Base-by-base conservation (phyloP, 306 rosid species). In the Vigna mungo region DNA sequence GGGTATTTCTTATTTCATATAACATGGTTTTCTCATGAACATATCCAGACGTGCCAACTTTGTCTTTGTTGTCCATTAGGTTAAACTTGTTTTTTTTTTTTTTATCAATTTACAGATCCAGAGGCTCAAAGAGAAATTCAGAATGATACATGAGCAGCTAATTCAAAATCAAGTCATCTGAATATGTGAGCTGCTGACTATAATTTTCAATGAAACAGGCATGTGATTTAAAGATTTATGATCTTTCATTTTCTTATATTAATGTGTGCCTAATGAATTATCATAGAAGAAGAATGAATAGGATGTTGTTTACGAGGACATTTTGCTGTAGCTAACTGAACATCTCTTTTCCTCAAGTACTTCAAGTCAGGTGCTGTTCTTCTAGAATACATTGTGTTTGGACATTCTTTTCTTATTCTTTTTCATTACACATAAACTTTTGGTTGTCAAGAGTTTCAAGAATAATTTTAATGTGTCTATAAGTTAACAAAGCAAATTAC, bases 91-190 rank as follows among this genome's bases (percentile, higher is more conserved):
- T 34, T 36, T 13, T 51, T 54, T 25, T 34, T 36, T 6, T 32
- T 61, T 41, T 27, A 44, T 82, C 67, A 41, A 64, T 84, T 83
- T 74, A 78, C 92, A 95, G 97, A 92, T 92, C 76, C 88, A 87
- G 88, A 88, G 91, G 88, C 97, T 95, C n/a, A 92, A 86, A 79
- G 99, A 90, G 80, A 95, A 95, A 85, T 95, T 95, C 83, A 88
- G 87, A 78, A 74, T 75, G 82, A 88, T 95, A 72, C 93, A 95
- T 37, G 90, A 87, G 81, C 94, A 90, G 78, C 87, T 92, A 74
- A 85, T 87, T 84, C 81, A 58, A 34, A 84, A 78, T 36, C 89
- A 72, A 86, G 60, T 66, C 79, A 80, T 66, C 61, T 83, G 74
- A 86, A 36, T 25, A 77, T 16, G 53, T 53, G 59, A 66, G 69